Evolutionary conservation across 2,329 filamentous ascomycete species (phyloP), one percentile per base, ranked within the genome.

Genomic region (Graphilbum sp.): DNA sequence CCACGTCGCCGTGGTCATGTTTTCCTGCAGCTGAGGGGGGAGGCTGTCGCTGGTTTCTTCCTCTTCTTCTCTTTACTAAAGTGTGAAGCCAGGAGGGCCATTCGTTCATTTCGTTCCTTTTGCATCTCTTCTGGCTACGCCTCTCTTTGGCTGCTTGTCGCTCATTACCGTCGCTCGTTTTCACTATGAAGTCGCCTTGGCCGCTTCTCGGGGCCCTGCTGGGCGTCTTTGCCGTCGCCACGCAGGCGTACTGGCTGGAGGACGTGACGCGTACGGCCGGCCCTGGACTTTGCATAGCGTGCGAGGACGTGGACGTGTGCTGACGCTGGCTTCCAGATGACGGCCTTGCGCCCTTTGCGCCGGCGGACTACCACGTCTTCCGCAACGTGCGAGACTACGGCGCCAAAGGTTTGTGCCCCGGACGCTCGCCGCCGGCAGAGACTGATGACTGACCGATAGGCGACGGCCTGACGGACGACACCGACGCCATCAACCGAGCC

Each of bases 311-410:
- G n/a, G 23, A 7, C 23, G 23, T 12, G 20, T 15, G 15, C 16
- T 34, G 8, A 34, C n/a, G 23, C 17, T 17, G 15, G n/a, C n/a
- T 31, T 9, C 2, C 37, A 60, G 59, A 66, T 44, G 57, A 61
- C 44, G 61, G 62, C 12, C 41, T 58, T 41, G 60, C 62, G 10
- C 60, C 62, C 27, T 65, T 57, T 48, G 60, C 55, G 32, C 51
- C 47, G 6, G 37, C 49, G 15, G 56, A 54, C 23, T 64, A 64
- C 39, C 50, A 53, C n/a, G 59, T 65, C 5, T 66, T 64, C 43
- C 59, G 63, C 34, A 66, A 65, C 41, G 63, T 66, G 18, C 62
- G 54, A 47, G 62, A 63, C 50, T 66, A 61, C 42, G 63, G 63
- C 34, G 62, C 62, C 35, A 57, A 48, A 43, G 62, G 59, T 57